These are phyloP conservation scores for Microthyrium microscopicum DNA, from an alignment of 2,329 filamentous ascomycete genomes.

Conservation along the genomic window DNA sequence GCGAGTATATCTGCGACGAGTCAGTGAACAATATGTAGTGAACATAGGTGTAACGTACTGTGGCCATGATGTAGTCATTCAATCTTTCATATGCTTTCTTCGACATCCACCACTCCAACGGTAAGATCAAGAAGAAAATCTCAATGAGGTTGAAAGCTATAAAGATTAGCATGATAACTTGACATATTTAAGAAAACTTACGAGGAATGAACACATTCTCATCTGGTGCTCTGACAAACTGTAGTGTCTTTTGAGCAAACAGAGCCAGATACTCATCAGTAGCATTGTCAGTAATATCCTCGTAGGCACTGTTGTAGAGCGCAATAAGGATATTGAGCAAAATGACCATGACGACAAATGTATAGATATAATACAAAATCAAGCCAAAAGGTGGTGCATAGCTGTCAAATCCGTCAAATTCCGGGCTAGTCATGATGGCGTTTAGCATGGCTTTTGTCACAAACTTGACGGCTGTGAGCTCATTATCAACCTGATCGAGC, in stretches of 20 bases:
- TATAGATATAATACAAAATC: constrained; percentile 94
- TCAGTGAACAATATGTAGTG: too few relatives aligned
- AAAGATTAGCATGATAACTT: neutral
- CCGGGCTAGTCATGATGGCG: constrained; percentile 77
- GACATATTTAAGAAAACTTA: constrained; percentile 12
- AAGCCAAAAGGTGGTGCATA: constrained; percentile 81
- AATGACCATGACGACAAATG: constrained; percentile 91
- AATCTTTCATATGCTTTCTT: constrained; percentile 55
- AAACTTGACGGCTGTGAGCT: constrained; percentile 44
- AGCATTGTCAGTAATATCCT: constrained; percentile 83
- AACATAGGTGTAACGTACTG: too few relatives aligned
- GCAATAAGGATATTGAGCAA: constrained; percentile 93
- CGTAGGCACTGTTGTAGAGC: constrained; percentile 90
- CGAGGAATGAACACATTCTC: constrained; percentile 95
- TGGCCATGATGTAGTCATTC: constrained; percentile 77
- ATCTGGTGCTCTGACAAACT: constrained; percentile 89
- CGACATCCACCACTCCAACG: constrained; percentile 94
- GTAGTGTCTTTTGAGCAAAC: constrained; percentile 87
- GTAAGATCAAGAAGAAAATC: constrained; percentile 58
- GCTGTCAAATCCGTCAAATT: constrained; percentile 75
- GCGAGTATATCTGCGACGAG: constrained; percentile 65
- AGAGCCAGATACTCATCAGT: constrained; percentile 91
- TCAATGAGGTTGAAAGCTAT: constrained; percentile 77
- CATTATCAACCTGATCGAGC: constrained; percentile 66
- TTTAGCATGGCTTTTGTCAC: constrained; percentile 75